Evolutionary conservation across 2,329 filamentous ascomycete genomes (phyloP).

Genomic region (Colletotrichum aenigma): DNA sequence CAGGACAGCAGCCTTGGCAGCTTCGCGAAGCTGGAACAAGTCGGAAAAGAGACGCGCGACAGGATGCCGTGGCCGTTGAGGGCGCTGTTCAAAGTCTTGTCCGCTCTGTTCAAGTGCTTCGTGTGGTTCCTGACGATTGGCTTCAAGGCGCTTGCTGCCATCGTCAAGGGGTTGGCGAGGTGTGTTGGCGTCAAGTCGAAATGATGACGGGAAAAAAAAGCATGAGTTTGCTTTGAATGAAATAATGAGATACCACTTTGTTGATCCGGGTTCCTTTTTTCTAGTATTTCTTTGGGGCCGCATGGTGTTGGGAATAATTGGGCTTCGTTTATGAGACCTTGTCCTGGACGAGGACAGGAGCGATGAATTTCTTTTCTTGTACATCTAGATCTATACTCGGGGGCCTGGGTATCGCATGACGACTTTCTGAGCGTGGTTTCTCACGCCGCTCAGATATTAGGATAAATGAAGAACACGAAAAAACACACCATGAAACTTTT

Average conservation of each 20-base stretch:
- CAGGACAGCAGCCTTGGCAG: constrained; percentile 57
- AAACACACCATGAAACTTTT: not conserved
- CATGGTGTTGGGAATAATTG: constrained; percentile 1
- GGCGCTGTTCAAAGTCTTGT: constrained; percentile 54
- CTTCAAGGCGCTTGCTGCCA: constrained; percentile 56
- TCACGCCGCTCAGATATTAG: constrained; percentile 9
- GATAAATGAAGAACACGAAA: constrained; percentile 16
- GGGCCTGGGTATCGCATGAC: constrained; percentile 25
- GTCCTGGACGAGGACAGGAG: not conserved
- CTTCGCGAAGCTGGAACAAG: constrained; percentile 41
- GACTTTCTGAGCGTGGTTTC: constrained; percentile 21
- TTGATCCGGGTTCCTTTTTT: not conserved
- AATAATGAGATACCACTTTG: constrained; percentile 17
- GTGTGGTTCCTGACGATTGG: constrained; percentile 62
- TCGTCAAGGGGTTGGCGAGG: constrained; percentile 56
- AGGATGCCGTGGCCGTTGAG: constrained; percentile 55
- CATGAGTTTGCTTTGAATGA: not conserved
- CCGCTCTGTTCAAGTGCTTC: constrained; percentile 59
- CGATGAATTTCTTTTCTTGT: constrained; percentile 10
- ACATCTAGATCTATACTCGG: constrained; percentile 21
- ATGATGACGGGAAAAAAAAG: not conserved
- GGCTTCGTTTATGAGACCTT: not conserved
- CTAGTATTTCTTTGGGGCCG: not conserved
- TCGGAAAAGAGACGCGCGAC: constrained; percentile 42
- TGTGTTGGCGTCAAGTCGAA: constrained; percentile 42